Conservation (phyloP, 2,329 filamentous ascomycete species). For the Diaporthe velutina region DNA sequence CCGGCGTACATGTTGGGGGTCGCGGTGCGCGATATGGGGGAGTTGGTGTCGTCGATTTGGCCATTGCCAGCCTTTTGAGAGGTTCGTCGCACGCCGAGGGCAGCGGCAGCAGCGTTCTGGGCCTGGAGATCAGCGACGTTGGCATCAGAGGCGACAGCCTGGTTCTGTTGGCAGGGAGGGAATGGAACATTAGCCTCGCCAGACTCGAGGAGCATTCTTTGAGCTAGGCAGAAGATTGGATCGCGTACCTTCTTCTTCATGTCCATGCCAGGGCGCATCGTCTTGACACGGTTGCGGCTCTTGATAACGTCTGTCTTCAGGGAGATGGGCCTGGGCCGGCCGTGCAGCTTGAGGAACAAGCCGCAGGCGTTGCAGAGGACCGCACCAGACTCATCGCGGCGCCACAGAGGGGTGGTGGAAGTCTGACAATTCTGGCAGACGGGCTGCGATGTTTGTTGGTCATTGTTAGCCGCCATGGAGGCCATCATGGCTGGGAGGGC, state of each 20-base stretch:
- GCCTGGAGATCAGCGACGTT: conserved; percentile 72
- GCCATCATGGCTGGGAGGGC: conserved; percentile 55
- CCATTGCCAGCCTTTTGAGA: conserved; percentile 81
- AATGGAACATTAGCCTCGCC: conserved; percentile 35
- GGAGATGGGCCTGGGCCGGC: conserved; percentile 91
- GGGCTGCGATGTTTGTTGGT: conserved; percentile 80
- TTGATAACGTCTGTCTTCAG: conserved; percentile 99
- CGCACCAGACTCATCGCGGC: conserved; percentile 93
- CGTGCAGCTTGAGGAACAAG: conserved; percentile 96
- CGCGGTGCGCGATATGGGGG: conserved; percentile 82
- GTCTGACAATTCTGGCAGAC: conserved; percentile 97
- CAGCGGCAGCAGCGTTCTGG: conserved; percentile 65
- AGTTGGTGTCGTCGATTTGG: conserved; percentile 80
- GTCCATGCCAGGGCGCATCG: conserved; percentile 79
- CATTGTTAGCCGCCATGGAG: conserved; percentile 64
- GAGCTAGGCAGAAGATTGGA: conserved; percentile 31
- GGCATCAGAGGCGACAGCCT: conserved; percentile 56
- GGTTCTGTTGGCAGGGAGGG: conserved; percentile 48
- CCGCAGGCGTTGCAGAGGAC: conserved; percentile 99
- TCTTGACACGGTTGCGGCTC: conserved; percentile 98
- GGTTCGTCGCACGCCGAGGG: conserved; percentile 66
- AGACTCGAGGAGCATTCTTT: conserved; percentile 30
- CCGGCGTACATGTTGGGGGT: conserved; percentile 83
- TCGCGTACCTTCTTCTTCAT: conserved; percentile 85
- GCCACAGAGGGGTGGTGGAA: conserved; percentile 96